Evolutionary conservation across 2,329 filamentous ascomycete species (phyloP), one percentile per base, ranked within the genome.

Genomic region (Cryphonectria nitschkei): DNA sequence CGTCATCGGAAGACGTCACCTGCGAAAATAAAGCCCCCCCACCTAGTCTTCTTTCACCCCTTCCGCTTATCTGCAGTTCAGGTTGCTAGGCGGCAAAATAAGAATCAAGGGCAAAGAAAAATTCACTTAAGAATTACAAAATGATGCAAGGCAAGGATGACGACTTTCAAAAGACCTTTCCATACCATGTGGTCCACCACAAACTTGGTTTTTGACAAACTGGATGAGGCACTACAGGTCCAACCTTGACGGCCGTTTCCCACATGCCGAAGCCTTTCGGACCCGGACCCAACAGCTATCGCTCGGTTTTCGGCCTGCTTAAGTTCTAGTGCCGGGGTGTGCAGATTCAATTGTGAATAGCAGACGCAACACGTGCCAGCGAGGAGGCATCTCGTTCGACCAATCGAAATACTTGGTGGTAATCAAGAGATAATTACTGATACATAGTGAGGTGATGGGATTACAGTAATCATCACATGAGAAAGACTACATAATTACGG

Each of bases 1-100:
- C 63, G 63, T 65, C 63, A 65, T 65, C 41, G 19, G 41, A 52
- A 43, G 63, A 65, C 63, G 63, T 65, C 63, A 65, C 58, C 22
- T 22, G 54, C 26, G 54, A 58, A 11, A 2, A 26, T n/a, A 19
- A 11, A 26, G 16, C 32, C 14, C 6, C 37, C 37, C 3, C 19
- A 32, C 32, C 29, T 26, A 11, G 5, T 7, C 37, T 9, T 39
- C 14, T 4, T 6, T 34, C 34, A 22, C 56, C 32, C 29, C 54
- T 50, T 43, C 19, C 46, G 6, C 46, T 50, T 37, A 34, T 37
- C 56, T 37, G 56, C 56, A 37, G 13, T 56, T n/a, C 56, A 37
- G 13, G 29, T n/a, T 56, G 26, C 52, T 56, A 5, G 26, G n/a
- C n/a, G 26, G 52, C 26, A 32, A 32, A 32, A 19, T 19, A 50